Evolutionary conservation across 129 eudicot genomes (phyloP).

Genomic region (Silybum marianum): DNA sequence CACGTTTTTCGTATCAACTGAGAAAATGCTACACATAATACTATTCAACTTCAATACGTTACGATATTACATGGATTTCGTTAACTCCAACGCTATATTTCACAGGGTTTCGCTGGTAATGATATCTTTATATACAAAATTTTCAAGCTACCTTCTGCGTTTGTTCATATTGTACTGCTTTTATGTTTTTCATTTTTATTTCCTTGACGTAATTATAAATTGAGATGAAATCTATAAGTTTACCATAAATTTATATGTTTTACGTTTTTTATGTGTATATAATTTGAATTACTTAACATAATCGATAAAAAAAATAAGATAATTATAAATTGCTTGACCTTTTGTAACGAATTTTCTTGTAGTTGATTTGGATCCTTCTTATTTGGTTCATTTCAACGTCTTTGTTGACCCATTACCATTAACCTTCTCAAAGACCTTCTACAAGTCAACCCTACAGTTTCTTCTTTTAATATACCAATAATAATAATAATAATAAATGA

Average conservation of each 20-base stretch:
- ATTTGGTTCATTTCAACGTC: slow-evolving; percentile 29
- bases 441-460: slow-evolving; percentile 18
- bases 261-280: no score
- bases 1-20: not conserved
- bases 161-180: no score
- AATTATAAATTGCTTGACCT: not conserved
- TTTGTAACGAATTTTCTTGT: slow-evolving; percentile 10
- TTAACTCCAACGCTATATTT: not conserved
- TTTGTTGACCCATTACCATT: slow-evolving; percentile 15
- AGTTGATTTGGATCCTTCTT: slow-evolving; percentile 15
- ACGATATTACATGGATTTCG: not conserved
- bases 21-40: not conserved
- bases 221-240: not conserved
- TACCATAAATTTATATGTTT: no score
- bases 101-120: not conserved
- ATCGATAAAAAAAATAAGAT: no score
- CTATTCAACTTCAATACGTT: not conserved
- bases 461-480: not conserved
- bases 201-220: not conserved
- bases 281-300: no score
- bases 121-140: no score
- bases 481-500: slow-evolving; percentile 9
- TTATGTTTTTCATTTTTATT: not conserved
- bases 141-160: not conserved
- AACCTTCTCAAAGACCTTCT: slow-evolving; percentile 5